phyloP scores from a whole-genome alignment of 495 filamentous ascomycete species.

The Sphaerosporella brunnea region DNA sequence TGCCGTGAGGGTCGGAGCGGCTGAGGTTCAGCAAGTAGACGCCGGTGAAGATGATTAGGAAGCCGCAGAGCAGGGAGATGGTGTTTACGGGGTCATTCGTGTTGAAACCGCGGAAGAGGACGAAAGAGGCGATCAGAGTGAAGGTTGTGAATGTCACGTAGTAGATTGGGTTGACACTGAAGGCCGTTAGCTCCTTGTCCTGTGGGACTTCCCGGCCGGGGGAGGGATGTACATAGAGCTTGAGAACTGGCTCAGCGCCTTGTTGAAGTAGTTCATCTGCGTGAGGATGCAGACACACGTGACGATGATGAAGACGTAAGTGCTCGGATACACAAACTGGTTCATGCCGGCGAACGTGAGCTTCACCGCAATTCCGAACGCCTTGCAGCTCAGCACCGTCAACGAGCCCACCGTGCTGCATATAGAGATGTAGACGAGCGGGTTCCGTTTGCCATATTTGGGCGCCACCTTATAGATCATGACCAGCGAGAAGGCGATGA shows the following conservation, averaged over 20 bases:
- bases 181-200: conserved; percentile 26
- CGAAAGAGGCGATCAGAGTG: conserved; percentile 87
- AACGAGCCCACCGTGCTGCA: conserved; percentile 93
- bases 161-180: conserved; percentile 94
- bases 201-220: conserved; percentile 1
- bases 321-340: conserved; percentile 82
- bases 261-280: conserved; percentile 99
- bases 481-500: conserved; percentile 62
- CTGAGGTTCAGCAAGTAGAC: conserved; percentile 95
- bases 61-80: conserved; percentile 79
- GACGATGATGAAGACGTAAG: conserved; percentile 91
- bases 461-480: conserved; percentile 96
- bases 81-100: conserved; percentile 87
- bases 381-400: conserved; percentile 97
- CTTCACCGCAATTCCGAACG: conserved; percentile 91
- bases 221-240: conserved; percentile 68
- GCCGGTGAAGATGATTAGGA: conserved; percentile 90
- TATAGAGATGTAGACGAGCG: conserved; percentile 86
- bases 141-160: conserved; percentile 99
- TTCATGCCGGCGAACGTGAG: conserved; percentile 80
- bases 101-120: conserved; percentile 94
- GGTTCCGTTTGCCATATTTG: conserved; percentile 78
- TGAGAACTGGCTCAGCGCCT: conserved; percentile 88
- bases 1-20: conserved; percentile 72
- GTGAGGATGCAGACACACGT: conserved; percentile 84